Evolutionary conservation across 768 basidiomycete genomes (phyloP).

Genomic region (Vararia minispora): DNA sequence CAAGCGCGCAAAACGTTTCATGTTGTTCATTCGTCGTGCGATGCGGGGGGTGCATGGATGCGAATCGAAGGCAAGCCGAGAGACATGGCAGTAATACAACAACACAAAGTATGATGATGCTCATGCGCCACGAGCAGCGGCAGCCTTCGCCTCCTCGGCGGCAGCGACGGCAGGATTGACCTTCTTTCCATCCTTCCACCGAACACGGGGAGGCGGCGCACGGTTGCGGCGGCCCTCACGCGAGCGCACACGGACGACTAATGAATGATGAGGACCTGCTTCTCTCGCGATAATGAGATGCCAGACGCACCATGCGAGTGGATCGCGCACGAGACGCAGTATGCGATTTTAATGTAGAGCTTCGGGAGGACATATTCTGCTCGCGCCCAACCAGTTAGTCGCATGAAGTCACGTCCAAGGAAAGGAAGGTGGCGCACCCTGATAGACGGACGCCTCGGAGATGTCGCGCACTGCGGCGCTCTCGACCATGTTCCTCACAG

Average conservation of each 20-base stretch:
- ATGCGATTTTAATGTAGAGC: constrained; percentile 95
- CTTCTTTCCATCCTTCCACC: constrained; percentile 96
- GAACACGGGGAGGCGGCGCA: constrained; percentile 87
- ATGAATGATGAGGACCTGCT: constrained; percentile 1
- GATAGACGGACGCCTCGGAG: constrained; percentile 90
- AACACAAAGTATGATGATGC: constrained; percentile 4
- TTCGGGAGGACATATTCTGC: constrained; percentile 94
- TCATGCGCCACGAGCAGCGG: constrained; percentile 18
- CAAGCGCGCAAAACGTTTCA: too few relatives aligned
- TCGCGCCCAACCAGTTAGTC: constrained; percentile 1
- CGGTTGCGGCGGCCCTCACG: constrained; percentile 94
- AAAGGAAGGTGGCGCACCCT: constrained; percentile 40
- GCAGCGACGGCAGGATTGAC: constrained; percentile 93
- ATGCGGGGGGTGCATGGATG: too few relatives aligned
- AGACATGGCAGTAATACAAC: constrained; percentile 12
- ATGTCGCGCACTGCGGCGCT: constrained; percentile 96
- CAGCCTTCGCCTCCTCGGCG: constrained; percentile 77
- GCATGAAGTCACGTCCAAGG: background rate
- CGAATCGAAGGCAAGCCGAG: background rate
- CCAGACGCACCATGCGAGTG: constrained; percentile 83
- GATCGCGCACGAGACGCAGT: constrained; percentile 99
- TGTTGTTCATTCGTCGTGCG: too few relatives aligned
- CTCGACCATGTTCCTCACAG: constrained; percentile 99
- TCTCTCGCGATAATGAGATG: background rate
- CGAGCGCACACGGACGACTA: constrained; percentile 97